phyloP scores from a whole-genome alignment of 2,329 filamentous ascomycete genomes.

The Penicillium sp. region DNA sequence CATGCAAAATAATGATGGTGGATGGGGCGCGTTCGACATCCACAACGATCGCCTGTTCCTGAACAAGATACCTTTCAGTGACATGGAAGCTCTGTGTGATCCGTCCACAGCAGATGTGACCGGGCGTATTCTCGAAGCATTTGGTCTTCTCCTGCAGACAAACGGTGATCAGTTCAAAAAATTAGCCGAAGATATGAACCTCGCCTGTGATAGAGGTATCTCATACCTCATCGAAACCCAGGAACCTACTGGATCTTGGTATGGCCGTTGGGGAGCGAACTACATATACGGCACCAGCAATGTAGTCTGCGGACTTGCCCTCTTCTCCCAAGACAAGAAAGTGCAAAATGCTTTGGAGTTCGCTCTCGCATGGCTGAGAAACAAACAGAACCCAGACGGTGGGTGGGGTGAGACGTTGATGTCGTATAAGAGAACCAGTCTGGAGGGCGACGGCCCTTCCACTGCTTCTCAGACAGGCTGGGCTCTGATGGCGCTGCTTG shows the following conservation, averaged over 20 bases:
- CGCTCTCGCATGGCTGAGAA: constrained; percentile 24
- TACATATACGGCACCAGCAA: constrained; percentile 39
- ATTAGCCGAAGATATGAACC: neutral
- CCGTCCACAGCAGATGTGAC: constrained; percentile 37
- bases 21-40: constrained; percentile 39
- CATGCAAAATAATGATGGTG: constrained; percentile 41
- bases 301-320: constrained; percentile 30
- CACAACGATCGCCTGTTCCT: constrained; percentile 36
- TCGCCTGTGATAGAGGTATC: constrained; percentile 21
- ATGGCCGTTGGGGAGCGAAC: constrained; percentile 37
- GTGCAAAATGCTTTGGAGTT: neutral
- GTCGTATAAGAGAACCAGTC: constrained; percentile 20
- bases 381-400: constrained; percentile 31
- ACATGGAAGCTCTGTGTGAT: constrained; percentile 39
- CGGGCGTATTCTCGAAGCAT: constrained; percentile 33
- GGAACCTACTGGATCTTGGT: constrained; percentile 32
- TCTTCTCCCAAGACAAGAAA: constrained; percentile 16
- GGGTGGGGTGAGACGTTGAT: constrained; percentile 35
- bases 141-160: constrained; percentile 23
- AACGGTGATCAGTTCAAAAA: neutral
- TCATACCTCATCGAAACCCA: constrained; percentile 26
- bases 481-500: constrained; percentile 5
- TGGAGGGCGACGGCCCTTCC: constrained; percentile 18
- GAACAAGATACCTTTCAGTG: constrained; percentile 39
- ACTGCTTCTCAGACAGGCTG: constrained; percentile 1